Conservation (phyloP, 129 eudicot genomes). For the Smallanthus sonchifolius region DNA sequence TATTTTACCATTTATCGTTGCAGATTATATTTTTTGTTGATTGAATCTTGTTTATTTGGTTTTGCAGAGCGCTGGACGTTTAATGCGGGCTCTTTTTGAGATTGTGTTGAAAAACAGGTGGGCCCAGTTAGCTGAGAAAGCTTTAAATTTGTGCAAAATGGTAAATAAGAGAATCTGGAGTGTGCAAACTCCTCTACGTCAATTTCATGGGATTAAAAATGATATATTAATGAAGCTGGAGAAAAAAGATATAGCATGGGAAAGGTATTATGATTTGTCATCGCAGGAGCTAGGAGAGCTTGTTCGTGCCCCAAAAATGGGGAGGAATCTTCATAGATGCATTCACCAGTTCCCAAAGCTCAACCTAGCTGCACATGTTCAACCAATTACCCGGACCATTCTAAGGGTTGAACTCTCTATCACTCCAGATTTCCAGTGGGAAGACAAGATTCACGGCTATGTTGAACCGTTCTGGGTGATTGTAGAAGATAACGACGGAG, state of each 20-base stretch:
- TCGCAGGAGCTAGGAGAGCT: conserved; percentile 90
- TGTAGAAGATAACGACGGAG: conserved; percentile 96
- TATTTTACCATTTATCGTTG: background rate
- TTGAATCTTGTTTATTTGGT: background rate
- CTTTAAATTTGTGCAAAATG: conserved; percentile 90
- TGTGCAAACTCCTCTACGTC: conserved; percentile 96
- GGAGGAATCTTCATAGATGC: conserved; percentile 59
- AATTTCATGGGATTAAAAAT: conserved; percentile 69
- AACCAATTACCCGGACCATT: conserved; percentile 88
- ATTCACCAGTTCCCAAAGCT: conserved; percentile 94
- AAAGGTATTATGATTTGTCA: conserved; percentile 82
- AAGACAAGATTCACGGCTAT: conserved; percentile 84
- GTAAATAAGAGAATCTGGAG: conserved; percentile 88
- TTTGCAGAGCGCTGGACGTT: conserved; percentile 96
- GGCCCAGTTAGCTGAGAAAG: conserved; percentile 97
- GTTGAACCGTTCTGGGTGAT: conserved; percentile 97
- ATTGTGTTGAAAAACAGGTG: conserved; percentile 91
- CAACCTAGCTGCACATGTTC: conserved; percentile 86
- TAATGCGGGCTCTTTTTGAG: conserved; percentile 95
- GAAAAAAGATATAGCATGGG: conserved; percentile 96
- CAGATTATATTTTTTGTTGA: background rate
- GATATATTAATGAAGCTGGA: conserved; percentile 75
- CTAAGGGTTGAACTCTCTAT: conserved; percentile 76
- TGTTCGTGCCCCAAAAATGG: conserved; percentile 62
- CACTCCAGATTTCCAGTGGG: conserved; percentile 94